Percentiles rank a stretch among this genome's conserved stretches.
Evolutionary conservation across 2,329 filamentous ascomycete genomes (phyloP).

Genomic region (Dendryphion nanum): DNA sequence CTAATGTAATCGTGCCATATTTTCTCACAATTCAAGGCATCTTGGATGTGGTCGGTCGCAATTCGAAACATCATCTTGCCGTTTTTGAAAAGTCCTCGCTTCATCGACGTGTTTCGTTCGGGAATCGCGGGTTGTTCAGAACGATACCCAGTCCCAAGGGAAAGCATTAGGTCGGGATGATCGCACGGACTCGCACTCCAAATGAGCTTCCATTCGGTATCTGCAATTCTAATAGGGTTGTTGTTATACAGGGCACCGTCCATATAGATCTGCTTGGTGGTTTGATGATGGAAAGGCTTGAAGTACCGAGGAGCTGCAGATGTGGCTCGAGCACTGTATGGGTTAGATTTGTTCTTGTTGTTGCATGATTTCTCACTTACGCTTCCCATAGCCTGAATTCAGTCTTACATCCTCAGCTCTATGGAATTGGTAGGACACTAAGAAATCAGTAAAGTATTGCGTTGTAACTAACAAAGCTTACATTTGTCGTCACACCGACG

Average conservation of each 20-base stretch:
- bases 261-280: constrained; percentile 40
- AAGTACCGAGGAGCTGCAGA: constrained; percentile 46
- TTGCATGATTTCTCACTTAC: constrained; percentile 2
- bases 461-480: background rate
- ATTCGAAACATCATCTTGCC: background rate
- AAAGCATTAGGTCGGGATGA: constrained; percentile 23
- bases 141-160: constrained; percentile 18
- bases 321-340: constrained; percentile 43
- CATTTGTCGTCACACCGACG: constrained; percentile 34
- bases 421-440: constrained; percentile 6
- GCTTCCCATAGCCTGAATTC: constrained; percentile 10
- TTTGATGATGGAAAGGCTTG: constrained; percentile 43
- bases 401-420: constrained; percentile 8
- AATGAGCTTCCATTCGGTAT: constrained; percentile 38
- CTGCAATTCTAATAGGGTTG: constrained; percentile 47
- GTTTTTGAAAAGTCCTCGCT: constrained; percentile 1
- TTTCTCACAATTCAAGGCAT: background rate
- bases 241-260: constrained; percentile 46
- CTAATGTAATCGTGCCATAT: background rate
- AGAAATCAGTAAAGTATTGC: background rate
- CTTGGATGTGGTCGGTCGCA: background rate
- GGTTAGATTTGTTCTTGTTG: constrained; percentile 1
- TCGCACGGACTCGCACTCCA: constrained; percentile 15
- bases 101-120: constrained; percentile 1
- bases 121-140: constrained; percentile 2